Conservation (phyloP, 768 basidiomycete species). For the Gloeostereum incarnatum region DNA sequence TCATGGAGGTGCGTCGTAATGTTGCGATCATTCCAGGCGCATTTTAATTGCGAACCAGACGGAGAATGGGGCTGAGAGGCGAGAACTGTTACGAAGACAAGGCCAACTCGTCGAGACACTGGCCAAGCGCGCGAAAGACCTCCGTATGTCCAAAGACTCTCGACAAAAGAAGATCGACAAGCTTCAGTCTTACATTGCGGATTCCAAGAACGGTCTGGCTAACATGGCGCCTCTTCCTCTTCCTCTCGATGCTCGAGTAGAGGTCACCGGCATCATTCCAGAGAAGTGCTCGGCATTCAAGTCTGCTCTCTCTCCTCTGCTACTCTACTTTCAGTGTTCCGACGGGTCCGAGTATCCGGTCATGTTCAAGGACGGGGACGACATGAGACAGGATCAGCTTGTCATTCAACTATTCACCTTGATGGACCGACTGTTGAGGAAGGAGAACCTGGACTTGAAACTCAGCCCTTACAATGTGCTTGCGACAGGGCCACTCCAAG, state of each 20-base stretch:
- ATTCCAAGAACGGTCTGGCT: conserved; percentile 78
- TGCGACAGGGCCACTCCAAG: conserved; percentile 85
- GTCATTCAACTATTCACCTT: conserved; percentile 98
- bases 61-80: conserved; percentile 71
- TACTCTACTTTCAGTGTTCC: conserved; percentile 82
- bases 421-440: conserved; percentile 89
- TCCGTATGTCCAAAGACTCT: conserved; percentile 85
- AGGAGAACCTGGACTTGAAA: conserved; percentile 92
- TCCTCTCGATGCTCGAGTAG: conserved; percentile 82
- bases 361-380: conserved; percentile 99
- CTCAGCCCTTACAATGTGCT: conserved; percentile 88
- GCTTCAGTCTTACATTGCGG: conserved; percentile 73
- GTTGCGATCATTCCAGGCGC: background rate
- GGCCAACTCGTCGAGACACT: conserved; percentile 83
- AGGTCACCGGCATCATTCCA: conserved; percentile 78
- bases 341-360: conserved; percentile 85
- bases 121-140: conserved; percentile 77
- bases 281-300: conserved; percentile 97
- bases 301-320: conserved; percentile 87
- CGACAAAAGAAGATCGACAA: conserved; percentile 98
- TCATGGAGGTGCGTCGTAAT: conserved; percentile 57
- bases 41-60: conserved; percentile 25
- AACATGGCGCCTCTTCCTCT: conserved; percentile 77
- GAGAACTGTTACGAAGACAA: conserved; percentile 87
- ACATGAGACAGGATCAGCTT: conserved; percentile 96